phyloP scores from a whole-genome alignment of 192 early-diverging fungal species.

The Linnemannia elongata region DNA sequence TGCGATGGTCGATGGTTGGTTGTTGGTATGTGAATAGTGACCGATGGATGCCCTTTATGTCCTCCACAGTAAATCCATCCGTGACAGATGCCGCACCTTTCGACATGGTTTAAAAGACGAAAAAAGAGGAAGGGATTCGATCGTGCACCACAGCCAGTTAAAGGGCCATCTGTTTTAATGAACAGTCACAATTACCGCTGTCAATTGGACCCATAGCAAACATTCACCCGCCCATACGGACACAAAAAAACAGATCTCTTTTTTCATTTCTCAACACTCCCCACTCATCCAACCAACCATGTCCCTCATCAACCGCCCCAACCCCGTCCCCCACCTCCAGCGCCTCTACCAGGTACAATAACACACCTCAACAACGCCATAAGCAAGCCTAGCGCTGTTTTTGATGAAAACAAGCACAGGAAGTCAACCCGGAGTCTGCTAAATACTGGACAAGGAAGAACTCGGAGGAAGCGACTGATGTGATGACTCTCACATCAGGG shows the following conservation, averaged over 20 bases:
- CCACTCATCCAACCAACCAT: slow-evolving; percentile 10
- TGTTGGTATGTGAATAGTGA: neutral
- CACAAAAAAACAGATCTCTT: slow-evolving; percentile 3
- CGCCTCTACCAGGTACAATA: slow-evolving; percentile 52
- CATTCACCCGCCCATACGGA: too few species aligned
- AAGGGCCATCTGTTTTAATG: neutral
- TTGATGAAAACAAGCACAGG: neutral
- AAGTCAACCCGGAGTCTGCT: neutral
- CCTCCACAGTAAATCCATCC: neutral
- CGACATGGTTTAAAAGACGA: slow-evolving; percentile 12
- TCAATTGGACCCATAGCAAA: neutral
- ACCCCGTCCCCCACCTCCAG: slow-evolving; percentile 55
- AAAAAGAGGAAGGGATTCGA: slow-evolving; percentile 11
- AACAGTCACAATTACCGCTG: neutral
- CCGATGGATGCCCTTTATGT: neutral
- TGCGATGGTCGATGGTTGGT: slow-evolving; percentile 1
- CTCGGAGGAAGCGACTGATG: neutral
- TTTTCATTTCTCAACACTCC: neutral
- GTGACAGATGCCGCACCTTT: slow-evolving; percentile 2
- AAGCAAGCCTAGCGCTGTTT: too few species aligned
- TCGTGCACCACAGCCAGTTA: slow-evolving; percentile 1
- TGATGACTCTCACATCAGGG: neutral
- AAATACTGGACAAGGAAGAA: neutral
- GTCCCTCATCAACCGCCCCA: slow-evolving; percentile 56
- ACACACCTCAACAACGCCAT: too few species aligned